Conservation (phyloP, 305 asterid genomes). For the Plantago coronopus region DNA sequence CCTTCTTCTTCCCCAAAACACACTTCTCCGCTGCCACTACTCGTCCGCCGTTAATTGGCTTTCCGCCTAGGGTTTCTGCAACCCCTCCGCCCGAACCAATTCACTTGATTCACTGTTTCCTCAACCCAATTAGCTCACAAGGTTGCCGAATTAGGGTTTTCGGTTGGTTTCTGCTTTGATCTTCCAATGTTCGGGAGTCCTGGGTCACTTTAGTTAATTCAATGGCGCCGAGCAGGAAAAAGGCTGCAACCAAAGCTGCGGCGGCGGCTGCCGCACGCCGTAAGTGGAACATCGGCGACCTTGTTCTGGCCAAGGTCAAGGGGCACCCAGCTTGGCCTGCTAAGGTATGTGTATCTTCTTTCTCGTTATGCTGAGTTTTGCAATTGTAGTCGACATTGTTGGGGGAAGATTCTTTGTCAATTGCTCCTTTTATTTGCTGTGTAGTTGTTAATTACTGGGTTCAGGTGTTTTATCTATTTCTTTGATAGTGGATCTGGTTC, state of each 20-base stretch:
- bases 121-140: background rate
- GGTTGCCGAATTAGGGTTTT: slow-evolving; percentile 27
- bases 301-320: slow-evolving; percentile 95
- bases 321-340: slow-evolving; percentile 99
- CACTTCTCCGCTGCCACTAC: slow-evolving; percentile 18
- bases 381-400: background rate
- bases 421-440: slow-evolving; percentile 7
- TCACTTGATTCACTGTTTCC: slow-evolving; percentile 14
- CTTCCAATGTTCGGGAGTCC: slow-evolving; percentile 49
- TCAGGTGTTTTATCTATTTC: background rate
- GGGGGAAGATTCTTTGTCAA: slow-evolving; percentile 2
- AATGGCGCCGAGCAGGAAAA: slow-evolving; percentile 90
- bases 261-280: slow-evolving; percentile 71
- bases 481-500: slow-evolving; percentile 27
- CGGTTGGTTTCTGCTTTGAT: slow-evolving; percentile 23
- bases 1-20: slow-evolving; percentile 57
- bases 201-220: slow-evolving; percentile 24
- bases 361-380: background rate
- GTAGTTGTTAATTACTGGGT: slow-evolving; percentile 7
- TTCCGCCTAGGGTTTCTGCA: slow-evolving; percentile 48
- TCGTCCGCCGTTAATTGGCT: slow-evolving; percentile 2
- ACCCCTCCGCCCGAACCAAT: background rate
- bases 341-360: slow-evolving; percentile 41
- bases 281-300: slow-evolving; percentile 91
- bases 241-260: slow-evolving; percentile 57